Conservation (phyloP, 1,284 basidiomycete genomes). For the Microbotryum scabiosae region DNA sequence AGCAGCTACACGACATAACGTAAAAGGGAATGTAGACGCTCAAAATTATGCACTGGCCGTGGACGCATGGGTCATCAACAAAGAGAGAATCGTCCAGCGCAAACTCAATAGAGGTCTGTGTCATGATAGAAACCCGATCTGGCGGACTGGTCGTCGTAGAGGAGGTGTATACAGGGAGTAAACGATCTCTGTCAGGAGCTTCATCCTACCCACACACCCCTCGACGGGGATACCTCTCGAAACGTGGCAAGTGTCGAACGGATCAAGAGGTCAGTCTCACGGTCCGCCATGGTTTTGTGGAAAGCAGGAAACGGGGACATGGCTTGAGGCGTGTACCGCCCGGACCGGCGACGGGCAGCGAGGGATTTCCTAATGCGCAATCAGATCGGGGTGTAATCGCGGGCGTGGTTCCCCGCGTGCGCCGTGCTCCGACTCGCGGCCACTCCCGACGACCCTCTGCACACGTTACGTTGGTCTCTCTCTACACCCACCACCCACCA, state of each 20-base stretch:
- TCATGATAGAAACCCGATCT: slow-evolving; percentile 1
- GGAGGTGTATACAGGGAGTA: neutral
- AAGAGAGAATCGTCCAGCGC: slow-evolving; percentile 3
- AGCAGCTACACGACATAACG: too few relatives aligned
- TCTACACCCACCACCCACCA: neutral
- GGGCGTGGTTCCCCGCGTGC: neutral
- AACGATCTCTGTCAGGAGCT: neutral
- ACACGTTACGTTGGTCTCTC: neutral
- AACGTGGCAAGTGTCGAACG: neutral
- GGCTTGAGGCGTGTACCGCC: too few relatives aligned
- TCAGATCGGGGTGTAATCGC: too few relatives aligned
- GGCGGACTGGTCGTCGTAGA: slow-evolving; percentile 4
- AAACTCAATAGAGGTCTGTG: slow-evolving; percentile 22
- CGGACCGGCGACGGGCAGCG: too few relatives aligned
- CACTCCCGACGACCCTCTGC: too few relatives aligned
- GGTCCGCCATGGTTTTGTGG: too few relatives aligned
- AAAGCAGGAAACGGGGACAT: too few relatives aligned
- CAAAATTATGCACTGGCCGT: slow-evolving; percentile 21
- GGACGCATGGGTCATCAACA: neutral
- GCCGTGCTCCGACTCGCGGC: neutral
- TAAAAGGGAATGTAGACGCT: slow-evolving; percentile 11
- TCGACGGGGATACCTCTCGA: neutral
- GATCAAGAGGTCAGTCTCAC: neutral
- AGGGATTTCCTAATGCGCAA: neutral
- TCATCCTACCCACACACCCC: neutral